phyloP scores from a whole-genome alignment of 1,139 yeast genomes.

The Geotrichum phurueaensis region DNA sequence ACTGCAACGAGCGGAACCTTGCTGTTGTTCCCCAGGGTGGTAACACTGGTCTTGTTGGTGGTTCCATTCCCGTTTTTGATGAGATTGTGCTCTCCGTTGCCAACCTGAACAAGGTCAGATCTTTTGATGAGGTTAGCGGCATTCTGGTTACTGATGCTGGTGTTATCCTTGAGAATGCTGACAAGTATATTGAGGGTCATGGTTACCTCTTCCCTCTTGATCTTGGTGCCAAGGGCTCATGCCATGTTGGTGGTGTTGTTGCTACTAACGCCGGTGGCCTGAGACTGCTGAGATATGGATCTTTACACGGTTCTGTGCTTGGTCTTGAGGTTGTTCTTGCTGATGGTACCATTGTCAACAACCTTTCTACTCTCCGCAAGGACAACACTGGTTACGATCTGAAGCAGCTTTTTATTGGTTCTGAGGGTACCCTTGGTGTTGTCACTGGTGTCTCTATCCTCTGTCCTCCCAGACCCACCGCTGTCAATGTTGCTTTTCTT shows the following conservation, averaged over 20 bases:
- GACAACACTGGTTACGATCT: constrained; percentile 93
- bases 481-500: constrained; percentile 81
- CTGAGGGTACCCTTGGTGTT: constrained; percentile 87
- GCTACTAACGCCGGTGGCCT: constrained; percentile 97
- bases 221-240: constrained; percentile 94
- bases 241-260: constrained; percentile 92
- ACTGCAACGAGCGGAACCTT: constrained; percentile 69
- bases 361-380: constrained; percentile 78
- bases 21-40: constrained; percentile 98
- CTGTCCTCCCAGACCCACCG: constrained; percentile 88
- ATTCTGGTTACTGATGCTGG: constrained; percentile 89
- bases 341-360: constrained; percentile 75
- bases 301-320: constrained; percentile 84
- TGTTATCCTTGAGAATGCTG: constrained; percentile 80
- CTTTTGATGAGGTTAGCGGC: constrained; percentile 79
- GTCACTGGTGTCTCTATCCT: constrained; percentile 85
- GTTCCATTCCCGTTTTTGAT: constrained; percentile 88
- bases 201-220: constrained; percentile 93
- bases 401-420: constrained; percentile 87
- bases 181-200: constrained; percentile 65
- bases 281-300: constrained; percentile 80
- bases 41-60: constrained; percentile 94
- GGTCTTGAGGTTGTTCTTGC: constrained; percentile 91
- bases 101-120: constrained; percentile 68
- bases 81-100: constrained; percentile 72